Evolutionary conservation across 2,329 filamentous ascomycete species (phyloP).

Genomic region (Neopestalotiopsis sp.): DNA sequence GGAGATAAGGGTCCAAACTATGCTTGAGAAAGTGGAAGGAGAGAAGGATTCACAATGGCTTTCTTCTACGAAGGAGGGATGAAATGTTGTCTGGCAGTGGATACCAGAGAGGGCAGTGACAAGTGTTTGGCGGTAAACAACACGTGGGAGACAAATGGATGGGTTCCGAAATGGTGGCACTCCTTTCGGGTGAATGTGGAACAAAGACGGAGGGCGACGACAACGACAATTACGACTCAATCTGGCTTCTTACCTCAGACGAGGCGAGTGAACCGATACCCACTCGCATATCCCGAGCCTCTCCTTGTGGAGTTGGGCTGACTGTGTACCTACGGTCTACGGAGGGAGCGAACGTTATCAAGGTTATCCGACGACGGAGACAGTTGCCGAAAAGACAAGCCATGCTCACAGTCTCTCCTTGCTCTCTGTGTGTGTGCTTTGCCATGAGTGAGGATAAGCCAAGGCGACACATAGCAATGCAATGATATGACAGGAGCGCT

Average conservation of each 20-base stretch:
- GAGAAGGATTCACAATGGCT: constrained; percentile 2
- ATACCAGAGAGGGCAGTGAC: constrained; percentile 7
- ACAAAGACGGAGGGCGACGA: constrained; percentile 6
- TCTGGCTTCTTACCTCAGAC: constrained; percentile 14
- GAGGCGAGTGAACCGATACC: constrained; percentile 10
- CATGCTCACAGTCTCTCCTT: not conserved
- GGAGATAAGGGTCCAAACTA: not conserved
- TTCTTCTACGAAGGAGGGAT: not conserved
- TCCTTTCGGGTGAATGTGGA: constrained; percentile 1
- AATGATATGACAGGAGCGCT: not conserved
- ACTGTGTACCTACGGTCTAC: not conserved
- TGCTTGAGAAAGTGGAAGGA: constrained; percentile 1
- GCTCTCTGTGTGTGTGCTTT: not conserved
- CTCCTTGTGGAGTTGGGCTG: not conserved
- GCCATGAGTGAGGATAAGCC: not conserved
- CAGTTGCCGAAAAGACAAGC: not conserved
- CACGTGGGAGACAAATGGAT: not conserved
- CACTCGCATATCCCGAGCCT: constrained; percentile 10
- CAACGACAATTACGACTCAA: constrained; percentile 5
- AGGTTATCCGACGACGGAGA: constrained; percentile 14
- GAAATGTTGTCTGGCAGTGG: not conserved
- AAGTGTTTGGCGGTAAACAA: constrained; percentile 12
- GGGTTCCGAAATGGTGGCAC: not conserved
- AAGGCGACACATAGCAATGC: not conserved
- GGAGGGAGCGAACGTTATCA: not conserved